These are phyloP conservation scores for Juglanconis juglandina DNA, from an alignment of 2,329 filamentous ascomycete genomes.

Conservation along the genomic window DNA sequence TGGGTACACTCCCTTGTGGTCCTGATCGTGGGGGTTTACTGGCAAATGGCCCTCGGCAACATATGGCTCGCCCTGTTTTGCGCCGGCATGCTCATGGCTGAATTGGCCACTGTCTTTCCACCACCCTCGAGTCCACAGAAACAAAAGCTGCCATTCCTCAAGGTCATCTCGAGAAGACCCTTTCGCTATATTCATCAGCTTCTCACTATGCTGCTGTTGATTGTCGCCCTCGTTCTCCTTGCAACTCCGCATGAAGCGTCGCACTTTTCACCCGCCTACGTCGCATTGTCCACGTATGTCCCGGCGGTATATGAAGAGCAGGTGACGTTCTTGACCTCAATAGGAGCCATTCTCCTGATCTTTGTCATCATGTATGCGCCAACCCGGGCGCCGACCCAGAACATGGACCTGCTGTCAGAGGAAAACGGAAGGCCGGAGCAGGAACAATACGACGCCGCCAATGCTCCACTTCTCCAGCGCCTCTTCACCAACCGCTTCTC, in stretches of 20 bases:
- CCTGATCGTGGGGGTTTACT: constrained; percentile 10
- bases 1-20: constrained; percentile 19
- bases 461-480: constrained; percentile 17
- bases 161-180: neutral
- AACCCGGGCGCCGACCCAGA: neutral
- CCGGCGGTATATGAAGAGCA: neutral
- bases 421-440: neutral
- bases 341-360: constrained; percentile 18
- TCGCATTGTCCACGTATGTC: neutral
- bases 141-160: neutral
- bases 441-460: neutral
- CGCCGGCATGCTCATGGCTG: constrained; percentile 22
- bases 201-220: neutral
- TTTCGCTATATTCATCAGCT: neutral
- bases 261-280: neutral
- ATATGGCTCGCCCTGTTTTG: neutral
- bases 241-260: constrained; percentile 10
- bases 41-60: constrained; percentile 6
- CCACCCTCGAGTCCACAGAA: neutral
- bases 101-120: constrained; percentile 12
- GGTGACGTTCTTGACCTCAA: neutral
- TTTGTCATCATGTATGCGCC: constrained; percentile 22
- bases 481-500: constrained; percentile 22
- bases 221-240: neutral
- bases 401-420: neutral